Percentiles rank a stretch among this genome's conserved stretches.
Evolutionary conservation across 345 rosid species (phyloP).

Genomic region (Eucalyptus curtisii): DNA sequence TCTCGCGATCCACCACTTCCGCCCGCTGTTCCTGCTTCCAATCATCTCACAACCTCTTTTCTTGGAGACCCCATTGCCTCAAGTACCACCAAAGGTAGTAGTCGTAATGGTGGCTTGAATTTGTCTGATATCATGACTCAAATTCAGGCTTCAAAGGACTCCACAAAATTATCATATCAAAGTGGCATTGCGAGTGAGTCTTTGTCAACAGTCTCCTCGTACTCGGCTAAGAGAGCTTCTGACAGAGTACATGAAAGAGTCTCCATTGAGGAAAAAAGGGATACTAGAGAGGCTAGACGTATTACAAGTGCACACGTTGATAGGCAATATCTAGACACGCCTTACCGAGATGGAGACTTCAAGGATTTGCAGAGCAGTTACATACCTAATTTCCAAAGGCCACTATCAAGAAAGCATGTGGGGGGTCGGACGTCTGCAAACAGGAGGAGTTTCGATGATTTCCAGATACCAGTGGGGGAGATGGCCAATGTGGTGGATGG

Average conservation of each 20-base stretch:
- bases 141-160: constrained; percentile 94
- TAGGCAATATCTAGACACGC: constrained; percentile 59
- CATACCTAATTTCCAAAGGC: constrained; percentile 96
- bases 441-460: constrained; percentile 92
- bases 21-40: constrained; percentile 65
- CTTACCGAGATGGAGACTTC: constrained; percentile 43
- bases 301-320: constrained; percentile 38
- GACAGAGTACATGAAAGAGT: constrained; percentile 63
- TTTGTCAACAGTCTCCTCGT: constrained; percentile 47
- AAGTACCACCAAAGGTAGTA: constrained; percentile 38
- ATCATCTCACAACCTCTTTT: constrained; percentile 33
- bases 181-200: constrained; percentile 47
- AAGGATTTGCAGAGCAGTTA: constrained; percentile 65
- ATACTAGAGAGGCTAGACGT: constrained; percentile 61
- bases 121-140: constrained; percentile 84
- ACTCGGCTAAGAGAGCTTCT: constrained; percentile 50
- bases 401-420: constrained; percentile 76
- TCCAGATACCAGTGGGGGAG: constrained; percentile 72
- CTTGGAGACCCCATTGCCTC: constrained; percentile 41
- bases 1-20: constrained; percentile 94
- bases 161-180: constrained; percentile 53
- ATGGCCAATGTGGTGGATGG: constrained; percentile 68
- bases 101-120: constrained; percentile 73
- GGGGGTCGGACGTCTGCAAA: constrained; percentile 77
- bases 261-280: constrained; percentile 58